Evolutionary conservation across 495 filamentous ascomycete genomes (phyloP).

Genomic region (Penicillium paxilli): DNA sequence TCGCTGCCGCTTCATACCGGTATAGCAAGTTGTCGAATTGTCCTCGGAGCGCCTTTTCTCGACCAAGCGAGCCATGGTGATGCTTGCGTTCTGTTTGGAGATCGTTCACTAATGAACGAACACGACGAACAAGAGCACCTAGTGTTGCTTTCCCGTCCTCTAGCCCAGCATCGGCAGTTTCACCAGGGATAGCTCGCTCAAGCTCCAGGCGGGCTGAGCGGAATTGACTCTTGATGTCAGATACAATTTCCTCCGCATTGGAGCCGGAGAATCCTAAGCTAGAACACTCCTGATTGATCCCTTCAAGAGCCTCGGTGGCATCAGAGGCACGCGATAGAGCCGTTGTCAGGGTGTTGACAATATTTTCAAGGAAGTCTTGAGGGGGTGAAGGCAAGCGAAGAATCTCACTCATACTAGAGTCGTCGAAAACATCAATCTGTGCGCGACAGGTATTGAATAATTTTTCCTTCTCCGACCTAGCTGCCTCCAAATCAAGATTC

Average conservation of each 20-base stretch:
- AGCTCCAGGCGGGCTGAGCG: constrained; percentile 67
- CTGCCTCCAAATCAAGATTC: constrained; percentile 34
- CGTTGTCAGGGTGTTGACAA: constrained; percentile 31
- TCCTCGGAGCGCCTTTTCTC: constrained; percentile 38
- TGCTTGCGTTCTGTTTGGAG: constrained; percentile 32
- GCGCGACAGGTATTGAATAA: constrained; percentile 43
- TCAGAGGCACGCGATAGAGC: constrained; percentile 40
- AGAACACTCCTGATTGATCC: constrained; percentile 42
- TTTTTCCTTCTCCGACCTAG: constrained; percentile 37
- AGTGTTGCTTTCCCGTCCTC: constrained; percentile 40
- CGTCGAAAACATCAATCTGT: constrained; percentile 30
- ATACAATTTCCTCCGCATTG: constrained; percentile 49
- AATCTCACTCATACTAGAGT: constrained; percentile 32
- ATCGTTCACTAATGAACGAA: constrained; percentile 37
- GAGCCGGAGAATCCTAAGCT: constrained; percentile 56
- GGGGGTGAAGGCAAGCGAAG: constrained; percentile 39
- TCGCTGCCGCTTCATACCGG: constrained; percentile 38
- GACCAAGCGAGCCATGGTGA: constrained; percentile 31
- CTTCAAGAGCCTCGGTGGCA: constrained; percentile 35
- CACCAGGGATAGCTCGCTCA: constrained; percentile 66
- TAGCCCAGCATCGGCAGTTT: constrained; percentile 47
- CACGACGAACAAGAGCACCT: constrained; percentile 33
- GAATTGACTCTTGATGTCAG: constrained; percentile 52
- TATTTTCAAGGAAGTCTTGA: constrained; percentile 36
- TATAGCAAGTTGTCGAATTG: constrained; percentile 44